Evolutionary conservation across 139 green algal species (phyloP).

Genomic region (Chlorella sp.): DNA sequence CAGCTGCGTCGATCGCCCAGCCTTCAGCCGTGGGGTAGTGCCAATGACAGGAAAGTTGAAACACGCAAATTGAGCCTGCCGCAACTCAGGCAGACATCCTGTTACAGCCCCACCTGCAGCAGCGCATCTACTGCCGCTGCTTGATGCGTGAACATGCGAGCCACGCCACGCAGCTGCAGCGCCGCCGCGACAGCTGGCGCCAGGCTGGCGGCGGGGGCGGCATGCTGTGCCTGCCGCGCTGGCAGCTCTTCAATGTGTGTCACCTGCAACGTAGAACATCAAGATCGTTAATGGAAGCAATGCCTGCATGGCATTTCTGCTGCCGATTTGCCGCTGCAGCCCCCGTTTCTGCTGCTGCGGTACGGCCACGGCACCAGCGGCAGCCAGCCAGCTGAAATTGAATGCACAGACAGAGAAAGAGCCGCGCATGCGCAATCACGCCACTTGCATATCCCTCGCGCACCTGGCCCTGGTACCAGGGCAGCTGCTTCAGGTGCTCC

Average conservation of each 20-base stretch:
- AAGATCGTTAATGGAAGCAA: no score
- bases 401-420: no score
- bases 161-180: slow-evolving; percentile 58
- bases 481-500: slow-evolving; percentile 67
- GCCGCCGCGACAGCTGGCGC: slow-evolving; percentile 46
- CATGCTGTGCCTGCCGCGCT: slow-evolving; percentile 51
- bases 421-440: no score
- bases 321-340: no score
- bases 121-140: slow-evolving; percentile 48
- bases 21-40: no score
- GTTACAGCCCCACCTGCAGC: neutral
- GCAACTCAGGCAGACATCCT: neutral
- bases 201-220: slow-evolving; percentile 41
- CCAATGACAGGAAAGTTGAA: no score
- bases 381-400: no score
- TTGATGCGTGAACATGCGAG: slow-evolving; percentile 63
- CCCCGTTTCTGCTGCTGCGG: no score
- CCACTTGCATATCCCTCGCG: neutral
- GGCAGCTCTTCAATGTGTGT: slow-evolving; percentile 70
- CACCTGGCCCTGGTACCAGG: slow-evolving; percentile 75
- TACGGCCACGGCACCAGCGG: no score
- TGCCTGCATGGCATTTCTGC: no score
- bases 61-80: no score
- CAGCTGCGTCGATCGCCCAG: no score
- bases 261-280: slow-evolving; percentile 57